Percentiles rank a stretch among this genome's conserved stretches.
phyloP scores from a whole-genome alignment of 1,284 basidiomycete genomes.

The Moesziomyces parantarcticus region DNA sequence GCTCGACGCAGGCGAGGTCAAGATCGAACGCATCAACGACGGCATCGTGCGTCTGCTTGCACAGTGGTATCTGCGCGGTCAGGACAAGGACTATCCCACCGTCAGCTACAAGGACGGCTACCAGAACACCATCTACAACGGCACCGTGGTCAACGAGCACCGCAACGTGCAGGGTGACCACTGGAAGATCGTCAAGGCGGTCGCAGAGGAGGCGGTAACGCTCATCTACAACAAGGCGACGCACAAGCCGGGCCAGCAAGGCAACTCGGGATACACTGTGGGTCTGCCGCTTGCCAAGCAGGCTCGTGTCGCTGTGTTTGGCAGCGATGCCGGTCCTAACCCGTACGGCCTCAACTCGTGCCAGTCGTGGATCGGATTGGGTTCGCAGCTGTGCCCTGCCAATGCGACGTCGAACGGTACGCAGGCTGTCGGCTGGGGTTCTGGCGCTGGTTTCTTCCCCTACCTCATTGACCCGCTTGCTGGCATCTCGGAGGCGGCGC shows the following conservation, averaged over 20 bases:
- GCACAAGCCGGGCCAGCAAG: constrained; percentile 40
- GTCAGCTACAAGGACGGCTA: constrained; percentile 44
- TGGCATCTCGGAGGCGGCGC: constrained; percentile 28
- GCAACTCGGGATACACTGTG: constrained; percentile 14
- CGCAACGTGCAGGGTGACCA: constrained; percentile 42
- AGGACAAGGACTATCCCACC: constrained; percentile 34
- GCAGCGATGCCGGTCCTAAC: constrained; percentile 42
- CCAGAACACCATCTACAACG: constrained; percentile 42
- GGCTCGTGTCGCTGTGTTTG: constrained; percentile 34
- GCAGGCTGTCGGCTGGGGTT: constrained; percentile 35
- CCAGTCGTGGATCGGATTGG: constrained; percentile 41
- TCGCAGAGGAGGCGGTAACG: constrained; percentile 37
- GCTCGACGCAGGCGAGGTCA: constrained; percentile 28
- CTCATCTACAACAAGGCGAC: constrained; percentile 40
- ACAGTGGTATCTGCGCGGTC: constrained; percentile 33
- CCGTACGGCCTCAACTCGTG: constrained; percentile 39
- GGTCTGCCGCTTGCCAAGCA: constrained; percentile 45
- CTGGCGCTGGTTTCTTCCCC: constrained; percentile 43
- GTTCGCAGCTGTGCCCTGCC: constrained; percentile 46
- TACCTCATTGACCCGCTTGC: constrained; percentile 58
- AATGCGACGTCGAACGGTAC: constrained; percentile 39
- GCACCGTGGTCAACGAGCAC: constrained; percentile 31
- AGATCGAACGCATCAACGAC: constrained; percentile 45
- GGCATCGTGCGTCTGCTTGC: constrained; percentile 31
- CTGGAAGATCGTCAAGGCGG: constrained; percentile 35